phyloP scores from a whole-genome alignment of 768 basidiomycete species.

The Lentinula detonsa region DNA sequence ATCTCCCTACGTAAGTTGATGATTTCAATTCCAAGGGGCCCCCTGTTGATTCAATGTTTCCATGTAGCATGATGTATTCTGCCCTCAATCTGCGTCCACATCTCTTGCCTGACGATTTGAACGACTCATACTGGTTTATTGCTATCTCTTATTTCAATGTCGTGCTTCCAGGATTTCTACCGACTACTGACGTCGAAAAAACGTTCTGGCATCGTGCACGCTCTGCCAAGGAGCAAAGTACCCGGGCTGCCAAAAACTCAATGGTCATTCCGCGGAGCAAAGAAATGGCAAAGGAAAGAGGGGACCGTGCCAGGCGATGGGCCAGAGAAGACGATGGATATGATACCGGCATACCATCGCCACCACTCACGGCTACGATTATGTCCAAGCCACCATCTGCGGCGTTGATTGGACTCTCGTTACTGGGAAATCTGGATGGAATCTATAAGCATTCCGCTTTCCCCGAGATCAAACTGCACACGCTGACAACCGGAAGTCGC shows the following conservation, averaged over 20 bases:
- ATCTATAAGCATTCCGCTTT: constrained; percentile 68
- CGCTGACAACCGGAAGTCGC: constrained; percentile 79
- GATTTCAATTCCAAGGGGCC: background rate
- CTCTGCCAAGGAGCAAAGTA: constrained; percentile 62
- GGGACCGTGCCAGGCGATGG: constrained; percentile 55
- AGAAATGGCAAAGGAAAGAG: constrained; percentile 63
- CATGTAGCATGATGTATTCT: constrained; percentile 72
- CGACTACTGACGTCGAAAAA: constrained; percentile 32
- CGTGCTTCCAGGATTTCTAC: constrained; percentile 68
- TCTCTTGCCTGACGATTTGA: constrained; percentile 31
- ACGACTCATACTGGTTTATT: constrained; percentile 75
- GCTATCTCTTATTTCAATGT: constrained; percentile 83
- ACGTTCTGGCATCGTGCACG: constrained; percentile 76
- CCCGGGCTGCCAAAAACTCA: constrained; percentile 53
- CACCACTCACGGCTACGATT: background rate
- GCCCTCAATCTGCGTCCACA: constrained; percentile 74
- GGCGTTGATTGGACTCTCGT: constrained; percentile 71
- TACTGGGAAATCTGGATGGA: constrained; percentile 81
- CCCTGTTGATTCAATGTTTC: background rate
- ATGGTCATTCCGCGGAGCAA: constrained; percentile 56
- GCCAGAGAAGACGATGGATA: constrained; percentile 71
- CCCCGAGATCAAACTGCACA: constrained; percentile 55
- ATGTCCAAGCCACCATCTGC: constrained; percentile 40
- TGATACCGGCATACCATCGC: constrained; percentile 15
- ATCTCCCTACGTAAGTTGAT: constrained; percentile 46